Evolutionary conservation across 352 stramenopile genomes (phyloP), one percentile per base, ranked within the genome.

Genomic region (Globisporangium barbulae): DNA sequence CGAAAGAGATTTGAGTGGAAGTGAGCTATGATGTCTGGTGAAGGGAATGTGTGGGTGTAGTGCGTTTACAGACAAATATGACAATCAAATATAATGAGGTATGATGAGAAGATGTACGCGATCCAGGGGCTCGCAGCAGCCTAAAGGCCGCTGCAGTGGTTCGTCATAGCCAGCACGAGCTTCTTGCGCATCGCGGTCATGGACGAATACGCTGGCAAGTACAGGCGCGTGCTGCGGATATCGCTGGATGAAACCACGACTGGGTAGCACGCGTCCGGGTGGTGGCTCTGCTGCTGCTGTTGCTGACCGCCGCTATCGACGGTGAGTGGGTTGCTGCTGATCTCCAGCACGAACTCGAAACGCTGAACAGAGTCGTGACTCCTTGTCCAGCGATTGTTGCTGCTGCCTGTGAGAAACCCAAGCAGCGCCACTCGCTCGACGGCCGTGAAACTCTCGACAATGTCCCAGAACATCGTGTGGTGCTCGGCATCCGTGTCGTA

Each of bases 141-240:
- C 25, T 28, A 28, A 28, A 28, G 25, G 37, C 37, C 37, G 15
- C 71, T 60, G 10, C 59, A 58, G 17, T 63, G 63, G 50, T 70
- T 78, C 12, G 69, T 80, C 72, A 91, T 91, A 12, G 76, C 76
- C 5, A 91, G 59, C 15, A 81, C 48, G 22, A 94, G 70, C 54
- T 91, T 90, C 45, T 84, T 73, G 9, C 75, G 78, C 35, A 92
- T 69, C 30, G 73, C 72, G 17, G 63, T 59, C 3, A 64, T 25
- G 9, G 70, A 78, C 22, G 85, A 85, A 63, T 94, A 92, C 22
- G 56, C 63, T 3, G 83, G 81, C 5, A 94, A 28, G 47, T 91
- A 78, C 7, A 90, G 65, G 12, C 74, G 72, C 9, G 37, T 13
- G 52, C 72, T 79, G 47, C 49, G 63, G n/a, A 55, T 42, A 1